Conservation (phyloP, 371 early-diverging fungal genomes). For the Capniomyces stellatus region DNA sequence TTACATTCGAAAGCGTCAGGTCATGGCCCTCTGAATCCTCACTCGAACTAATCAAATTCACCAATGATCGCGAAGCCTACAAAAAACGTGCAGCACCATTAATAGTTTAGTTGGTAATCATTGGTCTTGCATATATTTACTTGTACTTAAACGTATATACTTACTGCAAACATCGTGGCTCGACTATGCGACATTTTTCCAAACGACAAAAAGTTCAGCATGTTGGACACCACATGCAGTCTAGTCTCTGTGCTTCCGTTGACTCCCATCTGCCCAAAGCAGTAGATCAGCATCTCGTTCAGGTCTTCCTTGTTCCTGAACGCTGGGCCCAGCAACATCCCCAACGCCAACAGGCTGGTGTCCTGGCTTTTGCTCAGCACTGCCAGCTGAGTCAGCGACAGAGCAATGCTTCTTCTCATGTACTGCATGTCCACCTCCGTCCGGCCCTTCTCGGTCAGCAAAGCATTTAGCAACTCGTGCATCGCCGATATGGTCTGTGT, state of each 20-base stretch:
- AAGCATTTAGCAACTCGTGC: background rate
- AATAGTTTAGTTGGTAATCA: too few species aligned
- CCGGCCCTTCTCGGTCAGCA: background rate
- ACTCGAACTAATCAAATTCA: background rate
- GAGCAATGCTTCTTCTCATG: background rate
- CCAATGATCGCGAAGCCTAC: background rate
- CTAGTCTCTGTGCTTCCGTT: background rate
- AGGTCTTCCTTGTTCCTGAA: background rate
- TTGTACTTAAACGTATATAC: too few species aligned
- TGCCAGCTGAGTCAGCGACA: background rate
- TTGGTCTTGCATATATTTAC: too few species aligned
- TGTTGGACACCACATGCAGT: conserved; percentile 9
- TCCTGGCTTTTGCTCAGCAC: background rate
- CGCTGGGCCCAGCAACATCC: background rate
- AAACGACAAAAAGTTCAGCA: background rate
- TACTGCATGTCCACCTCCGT: background rate
- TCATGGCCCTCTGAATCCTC: background rate
- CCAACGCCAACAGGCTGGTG: background rate
- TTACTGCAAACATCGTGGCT: background rate
- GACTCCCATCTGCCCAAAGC: background rate
- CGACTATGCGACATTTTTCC: background rate
- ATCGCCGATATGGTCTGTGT: background rate
- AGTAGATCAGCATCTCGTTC: background rate
- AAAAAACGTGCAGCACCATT: too few species aligned
- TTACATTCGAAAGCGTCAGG: background rate